These are phyloP conservation scores for Clausena lansium DNA, from an alignment of 345 rosid species.

Conservation along the genomic window DNA sequence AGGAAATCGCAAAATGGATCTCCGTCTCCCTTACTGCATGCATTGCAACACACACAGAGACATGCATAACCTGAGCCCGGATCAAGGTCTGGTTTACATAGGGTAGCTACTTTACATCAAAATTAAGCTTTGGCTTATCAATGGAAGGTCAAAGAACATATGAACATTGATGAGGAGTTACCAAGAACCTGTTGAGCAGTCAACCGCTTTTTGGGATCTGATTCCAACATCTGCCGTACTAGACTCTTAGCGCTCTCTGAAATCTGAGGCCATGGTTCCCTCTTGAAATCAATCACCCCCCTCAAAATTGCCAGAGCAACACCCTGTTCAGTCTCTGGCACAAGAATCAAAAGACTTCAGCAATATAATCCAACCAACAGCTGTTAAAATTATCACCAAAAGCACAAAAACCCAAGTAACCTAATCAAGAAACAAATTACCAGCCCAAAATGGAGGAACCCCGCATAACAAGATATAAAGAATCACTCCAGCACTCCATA, in stretches of 20 bases:
- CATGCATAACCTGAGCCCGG: neutral
- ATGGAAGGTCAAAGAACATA: neutral
- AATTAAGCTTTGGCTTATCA: neutral
- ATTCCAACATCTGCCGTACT: slow-evolving; percentile 80
- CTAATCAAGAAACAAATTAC: slow-evolving; percentile 30
- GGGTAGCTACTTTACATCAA: neutral
- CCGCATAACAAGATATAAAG: slow-evolving; percentile 84
- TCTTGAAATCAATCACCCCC: slow-evolving; percentile 74
- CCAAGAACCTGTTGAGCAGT: slow-evolving; percentile 92
- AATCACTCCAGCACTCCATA: slow-evolving; percentile 96
- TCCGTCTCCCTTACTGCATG: neutral
- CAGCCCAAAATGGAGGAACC: slow-evolving; percentile 97
- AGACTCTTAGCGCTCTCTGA: slow-evolving; percentile 89
- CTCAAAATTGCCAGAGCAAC: slow-evolving; percentile 96
- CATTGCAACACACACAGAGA: neutral
- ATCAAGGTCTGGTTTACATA: neutral
- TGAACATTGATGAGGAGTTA: slow-evolving; percentile 30
- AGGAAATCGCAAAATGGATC: neutral
- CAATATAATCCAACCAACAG: neutral
- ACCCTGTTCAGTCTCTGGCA: slow-evolving; percentile 91
- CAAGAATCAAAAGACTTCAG: slow-evolving; percentile 11
- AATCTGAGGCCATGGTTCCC: slow-evolving; percentile 98
- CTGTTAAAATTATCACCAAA: neutral
- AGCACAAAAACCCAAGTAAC: neutral
- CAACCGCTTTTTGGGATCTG: slow-evolving; percentile 70